Percentiles rank a stretch among this genome's conserved stretches.
phyloP scores from a whole-genome alignment of 2,329 filamentous ascomycete species.

The Phyllosticta citribraziliensis region DNA sequence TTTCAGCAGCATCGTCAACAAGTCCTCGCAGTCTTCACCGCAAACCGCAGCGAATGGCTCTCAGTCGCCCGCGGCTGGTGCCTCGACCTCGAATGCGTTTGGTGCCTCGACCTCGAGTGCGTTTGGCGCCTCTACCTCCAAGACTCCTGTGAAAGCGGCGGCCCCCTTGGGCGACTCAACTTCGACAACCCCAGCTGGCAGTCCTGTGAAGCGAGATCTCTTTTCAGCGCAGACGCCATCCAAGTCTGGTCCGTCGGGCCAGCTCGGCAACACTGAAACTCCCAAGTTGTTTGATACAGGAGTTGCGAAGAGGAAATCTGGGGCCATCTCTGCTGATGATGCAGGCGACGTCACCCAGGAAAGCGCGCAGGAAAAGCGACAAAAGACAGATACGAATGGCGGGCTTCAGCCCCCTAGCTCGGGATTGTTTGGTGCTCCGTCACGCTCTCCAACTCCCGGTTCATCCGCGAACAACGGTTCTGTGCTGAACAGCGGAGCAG shows the following conservation, averaged over 20 bases:
- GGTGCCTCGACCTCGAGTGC: neutral
- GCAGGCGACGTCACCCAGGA: slow-evolving; percentile 2
- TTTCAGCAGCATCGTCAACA: slow-evolving; percentile 8
- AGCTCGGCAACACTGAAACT: neutral
- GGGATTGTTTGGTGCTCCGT: neutral
- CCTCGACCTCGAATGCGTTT: neutral
- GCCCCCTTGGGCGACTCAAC: neutral
- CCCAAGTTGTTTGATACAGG: neutral
- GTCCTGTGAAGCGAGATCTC: neutral
- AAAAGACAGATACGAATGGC: neutral
- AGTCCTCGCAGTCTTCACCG: slow-evolving; percentile 1
- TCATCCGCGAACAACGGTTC: slow-evolving; percentile 3
- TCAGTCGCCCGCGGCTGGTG: neutral
- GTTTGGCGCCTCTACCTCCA: neutral
- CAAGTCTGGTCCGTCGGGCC: slow-evolving; percentile 1
- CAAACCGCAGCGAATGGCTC: neutral
- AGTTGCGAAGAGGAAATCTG: neutral
- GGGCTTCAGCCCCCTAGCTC: neutral
- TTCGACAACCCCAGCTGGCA: slow-evolving; percentile 6
- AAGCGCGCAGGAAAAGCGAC: neutral
- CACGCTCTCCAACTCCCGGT: neutral
- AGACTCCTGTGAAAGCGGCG: neutral
- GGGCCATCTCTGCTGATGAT: slow-evolving; percentile 1
- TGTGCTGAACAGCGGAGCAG: slow-evolving; percentile 6
- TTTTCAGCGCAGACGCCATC: slow-evolving; percentile 2